Evolutionary conservation across 108 stramenopile genomes (phyloP), one percentile per base, ranked within the genome.

Genomic region (Pseudonitzschia multiseries): DNA sequence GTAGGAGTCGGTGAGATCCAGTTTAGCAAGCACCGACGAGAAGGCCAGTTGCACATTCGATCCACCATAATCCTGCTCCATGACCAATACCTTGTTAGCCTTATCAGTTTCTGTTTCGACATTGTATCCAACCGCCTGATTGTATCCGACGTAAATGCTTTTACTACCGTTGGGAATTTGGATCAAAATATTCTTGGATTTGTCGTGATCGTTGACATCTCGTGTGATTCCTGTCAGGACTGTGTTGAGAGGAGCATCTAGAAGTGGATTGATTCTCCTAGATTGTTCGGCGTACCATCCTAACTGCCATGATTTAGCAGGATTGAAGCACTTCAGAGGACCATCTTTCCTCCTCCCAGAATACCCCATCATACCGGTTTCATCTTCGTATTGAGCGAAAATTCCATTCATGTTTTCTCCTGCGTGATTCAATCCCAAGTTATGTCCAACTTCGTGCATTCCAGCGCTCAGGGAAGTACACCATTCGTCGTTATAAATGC

Each of bases 401-500:
- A 59, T 70, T 48, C 46, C 46, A 48, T 48, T 48, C 12, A 48
- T 14, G 22, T 44, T 60, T 72, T 78, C 77, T 5, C 50, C 72
- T 33, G 71, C 53, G 32, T 78, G 77, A 15, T 42, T 29, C 4
- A 78, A 57, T 41, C 65, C 32, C 1, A 78, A 54, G 46, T 65
- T 78, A 63, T 78, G 77, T 27, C 77, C 77, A 31, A 78, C 53
- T 33, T 78, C 74, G 40, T 63, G 62, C 62, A 63, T 68, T 51
- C 29, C 29, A n/a, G 67, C 64, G 28, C 66, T 73, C 54, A 57
- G 78, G 36, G 76, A 86, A 36, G 68, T 70, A 64, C 89, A 90
- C 83, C 81, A 83, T 0, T 81, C n/a, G 52, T 90, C 57, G 68
- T 78, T 86, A 72, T 81, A 90, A 24, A 87, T 82, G 10, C 77